Evolutionary conservation across 331 rosid genomes (phyloP).

Genomic region (Stylosanthes scabra): DNA sequence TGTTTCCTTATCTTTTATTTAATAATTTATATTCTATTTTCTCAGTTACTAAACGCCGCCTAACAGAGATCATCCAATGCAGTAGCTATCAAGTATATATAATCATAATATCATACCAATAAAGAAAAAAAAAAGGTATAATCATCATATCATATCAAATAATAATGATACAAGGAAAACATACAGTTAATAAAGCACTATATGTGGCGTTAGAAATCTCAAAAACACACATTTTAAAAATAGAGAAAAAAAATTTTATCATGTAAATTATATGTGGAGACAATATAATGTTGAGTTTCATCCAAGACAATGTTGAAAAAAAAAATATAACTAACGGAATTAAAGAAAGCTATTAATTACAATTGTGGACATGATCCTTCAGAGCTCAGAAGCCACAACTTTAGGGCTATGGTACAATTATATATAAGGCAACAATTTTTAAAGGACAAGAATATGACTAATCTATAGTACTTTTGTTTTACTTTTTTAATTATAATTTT

Average conservation of each 20-base stretch:
- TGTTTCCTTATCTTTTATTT: too few relatives aligned
- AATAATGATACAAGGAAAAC: background rate
- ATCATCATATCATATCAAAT: background rate
- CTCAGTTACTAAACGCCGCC: too few relatives aligned
- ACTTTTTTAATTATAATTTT: too few relatives aligned
- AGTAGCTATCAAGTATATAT: background rate
- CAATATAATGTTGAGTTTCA: slow-evolving; percentile 15
- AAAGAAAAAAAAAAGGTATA: too few relatives aligned
- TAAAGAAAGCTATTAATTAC: background rate
- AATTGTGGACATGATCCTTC: slow-evolving; percentile 16
- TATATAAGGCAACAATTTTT: slow-evolving; percentile 21
- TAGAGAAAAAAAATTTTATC: too few relatives aligned
- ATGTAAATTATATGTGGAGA: background rate
- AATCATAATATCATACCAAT: background rate
- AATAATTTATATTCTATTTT: too few relatives aligned
- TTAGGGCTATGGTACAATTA: background rate
- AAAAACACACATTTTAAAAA: background rate
- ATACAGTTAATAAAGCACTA: slow-evolving; percentile 24
- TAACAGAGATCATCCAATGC: background rate
- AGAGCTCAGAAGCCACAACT: background rate
- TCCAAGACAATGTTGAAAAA: background rate
- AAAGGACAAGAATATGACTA: background rate
- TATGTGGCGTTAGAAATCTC: slow-evolving; percentile 20
- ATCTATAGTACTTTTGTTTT: too few relatives aligned
- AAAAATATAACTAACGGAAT: background rate